Base-by-base conservation (phyloP, 768 basidiomycete species). In the Dioszegia crocea region DNA sequence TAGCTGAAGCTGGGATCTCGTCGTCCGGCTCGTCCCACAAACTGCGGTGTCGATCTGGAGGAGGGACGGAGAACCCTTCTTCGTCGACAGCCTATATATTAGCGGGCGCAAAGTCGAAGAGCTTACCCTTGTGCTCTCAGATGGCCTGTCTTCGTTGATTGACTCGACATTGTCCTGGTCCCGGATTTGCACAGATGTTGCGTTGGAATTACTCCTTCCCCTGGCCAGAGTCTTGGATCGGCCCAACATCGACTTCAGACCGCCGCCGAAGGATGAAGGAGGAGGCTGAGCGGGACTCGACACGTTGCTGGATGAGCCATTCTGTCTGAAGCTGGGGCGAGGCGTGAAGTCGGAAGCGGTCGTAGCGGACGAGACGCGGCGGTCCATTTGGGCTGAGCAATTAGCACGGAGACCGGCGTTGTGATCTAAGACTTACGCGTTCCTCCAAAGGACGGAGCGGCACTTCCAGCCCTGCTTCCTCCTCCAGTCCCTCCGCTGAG, bases 21-120 rank as follows among this genome's bases (percentile, higher is more conserved):
- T 73, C 68, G 46, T 67, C 60, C 6, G 67, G 67, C 29, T 70
- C 68, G 39, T 73, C 77, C 79, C 73, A 79, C 8, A 71, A 73
- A 49, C 62, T 71, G 26, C 77, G 64, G 56, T 78, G 77, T 43
- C 79, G 73, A 45, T 79, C 76, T 0, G 71, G 63, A 4, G 80
- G 80, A 10, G 79, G 76, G 2, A 80, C 70, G 5, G 77, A 75
- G 70, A 75, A 80, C 2, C 80, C 80, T 40, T 80, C 78, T 1
- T 66, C 67, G 33, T 80, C 80, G 17, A 80, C 76, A 0, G 57
- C 49, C 60, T 30, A 61, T 16, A 14, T 54, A 26, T 61, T 27
- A 40, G 50, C 43, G 29, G 17, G 3, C 27, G 3, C 9, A 4
- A 17, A 2, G 4, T 17, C 4, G 5, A 40, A 17, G 2, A 27